Conservation (phyloP, 2,329 filamentous ascomycete genomes). For the Corniculantispora saksenae region DNA sequence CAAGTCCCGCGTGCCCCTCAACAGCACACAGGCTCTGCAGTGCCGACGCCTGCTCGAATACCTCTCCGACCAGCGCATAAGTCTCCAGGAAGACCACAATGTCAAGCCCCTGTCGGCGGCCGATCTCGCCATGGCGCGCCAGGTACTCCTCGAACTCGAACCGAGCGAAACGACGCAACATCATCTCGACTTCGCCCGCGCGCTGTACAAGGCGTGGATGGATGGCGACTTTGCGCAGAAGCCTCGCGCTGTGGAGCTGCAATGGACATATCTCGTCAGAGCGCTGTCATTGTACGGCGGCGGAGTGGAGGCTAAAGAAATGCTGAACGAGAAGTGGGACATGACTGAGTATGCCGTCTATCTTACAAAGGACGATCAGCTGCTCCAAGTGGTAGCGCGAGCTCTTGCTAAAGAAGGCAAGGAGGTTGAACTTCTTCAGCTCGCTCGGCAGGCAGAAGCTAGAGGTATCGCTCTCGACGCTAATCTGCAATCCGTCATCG, state of each 20-base stretch:
- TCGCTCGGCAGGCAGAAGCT: constrained; percentile 53
- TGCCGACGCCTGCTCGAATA: constrained; percentile 61
- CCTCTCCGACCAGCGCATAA: constrained; percentile 38
- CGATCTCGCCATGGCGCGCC: constrained; percentile 48
- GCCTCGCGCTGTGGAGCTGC: constrained; percentile 22
- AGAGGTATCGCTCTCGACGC: constrained; percentile 47
- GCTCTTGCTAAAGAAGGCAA: constrained; percentile 64
- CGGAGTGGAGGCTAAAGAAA: constrained; percentile 52
- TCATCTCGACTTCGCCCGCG: constrained; percentile 50
- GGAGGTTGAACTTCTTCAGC: constrained; percentile 57
- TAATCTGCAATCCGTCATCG: constrained; percentile 55
- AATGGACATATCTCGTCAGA: constrained; percentile 35
- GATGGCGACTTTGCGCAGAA: constrained; percentile 26
- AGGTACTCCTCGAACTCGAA: constrained; percentile 41
- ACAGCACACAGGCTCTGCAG: constrained; percentile 65
- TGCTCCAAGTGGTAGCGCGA: constrained; percentile 35
- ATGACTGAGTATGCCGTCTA: constrained; percentile 25
- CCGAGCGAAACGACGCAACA: constrained; percentile 45
- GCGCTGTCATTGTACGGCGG: constrained; percentile 57
- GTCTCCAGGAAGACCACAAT: constrained; percentile 27
- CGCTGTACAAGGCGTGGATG: constrained; percentile 40
- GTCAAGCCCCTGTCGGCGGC: constrained; percentile 37
- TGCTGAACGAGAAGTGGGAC: constrained; percentile 39
- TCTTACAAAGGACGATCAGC: constrained; percentile 25
- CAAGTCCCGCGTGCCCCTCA: constrained; percentile 50